Evolutionary conservation across 352 stramenopile genomes (phyloP).

Genomic region (Globisporangium nunn): DNA sequence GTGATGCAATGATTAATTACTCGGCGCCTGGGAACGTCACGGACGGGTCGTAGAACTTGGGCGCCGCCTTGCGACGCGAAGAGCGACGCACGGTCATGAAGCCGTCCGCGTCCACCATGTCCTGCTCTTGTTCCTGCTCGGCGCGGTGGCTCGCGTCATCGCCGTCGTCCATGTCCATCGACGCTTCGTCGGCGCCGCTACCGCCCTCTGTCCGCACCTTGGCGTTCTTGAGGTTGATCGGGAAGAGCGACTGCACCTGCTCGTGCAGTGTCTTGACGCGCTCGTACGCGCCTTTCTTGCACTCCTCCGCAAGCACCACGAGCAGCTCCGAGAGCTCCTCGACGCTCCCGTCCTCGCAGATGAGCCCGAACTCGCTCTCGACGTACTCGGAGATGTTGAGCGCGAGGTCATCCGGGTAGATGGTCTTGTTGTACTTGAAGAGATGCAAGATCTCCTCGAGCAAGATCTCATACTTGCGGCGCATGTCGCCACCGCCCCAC

Average conservation of each 20-base stretch:
- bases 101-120: conserved; percentile 63
- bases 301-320: conserved; percentile 61
- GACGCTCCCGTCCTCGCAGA: conserved; percentile 75
- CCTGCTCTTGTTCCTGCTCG: conserved; percentile 13
- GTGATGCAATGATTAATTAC: conserved; percentile 19
- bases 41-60: conserved; percentile 72
- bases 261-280: conserved; percentile 65
- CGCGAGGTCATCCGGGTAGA: conserved; percentile 60
- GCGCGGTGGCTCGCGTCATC: conserved; percentile 5
- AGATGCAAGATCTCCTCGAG: conserved; percentile 71
- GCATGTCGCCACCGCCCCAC: conserved; percentile 75
- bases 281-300: conserved; percentile 68
- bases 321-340: conserved; percentile 65
- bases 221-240: conserved; percentile 74
- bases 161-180: conserved; percentile 29
- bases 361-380: conserved; percentile 65
- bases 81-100: conserved; percentile 76
- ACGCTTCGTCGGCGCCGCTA: background rate
- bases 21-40: conserved; percentile 72
- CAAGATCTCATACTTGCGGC: conserved; percentile 77
- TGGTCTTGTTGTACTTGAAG: conserved; percentile 75
- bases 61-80: conserved; percentile 41
- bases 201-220: conserved; percentile 49
- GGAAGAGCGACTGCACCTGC: conserved; percentile 61
- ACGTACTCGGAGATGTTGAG: conserved; percentile 70